phyloP scores from a whole-genome alignment of 371 early-diverging fungal genomes.

The Dichotomocladium elegans region DNA sequence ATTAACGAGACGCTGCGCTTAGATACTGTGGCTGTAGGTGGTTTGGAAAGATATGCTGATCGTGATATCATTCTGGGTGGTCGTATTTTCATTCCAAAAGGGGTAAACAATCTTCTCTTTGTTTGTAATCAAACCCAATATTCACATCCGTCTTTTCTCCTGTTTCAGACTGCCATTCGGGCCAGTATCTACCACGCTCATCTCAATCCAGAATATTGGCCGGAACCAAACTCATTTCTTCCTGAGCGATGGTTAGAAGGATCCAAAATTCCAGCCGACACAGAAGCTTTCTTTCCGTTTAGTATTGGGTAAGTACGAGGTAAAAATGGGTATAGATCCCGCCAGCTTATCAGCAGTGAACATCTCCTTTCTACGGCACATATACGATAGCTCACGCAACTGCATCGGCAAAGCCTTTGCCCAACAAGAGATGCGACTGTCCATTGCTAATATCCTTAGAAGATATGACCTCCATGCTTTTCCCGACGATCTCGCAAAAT shows the following conservation, averaged over 20 bases:
- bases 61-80: slow-evolving; percentile 14
- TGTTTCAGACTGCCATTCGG: slow-evolving; percentile 6
- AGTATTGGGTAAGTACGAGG: slow-evolving; percentile 34
- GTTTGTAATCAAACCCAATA: too few species aligned
- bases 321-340: too few species aligned
- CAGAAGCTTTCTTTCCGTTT: slow-evolving; percentile 40
- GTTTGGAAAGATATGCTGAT: slow-evolving; percentile 16
- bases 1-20: slow-evolving; percentile 37
- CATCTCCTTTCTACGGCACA: too few species aligned
- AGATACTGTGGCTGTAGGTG: slow-evolving; percentile 20
- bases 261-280: background rate
- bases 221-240: slow-evolving; percentile 14
- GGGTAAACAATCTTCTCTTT: slow-evolving; percentile 2
- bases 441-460: slow-evolving; percentile 29
- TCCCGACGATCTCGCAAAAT: slow-evolving; percentile 18
- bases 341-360: too few species aligned
- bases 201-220: slow-evolving; percentile 22
- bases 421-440: slow-evolving; percentile 42
- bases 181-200: slow-evolving; percentile 16
- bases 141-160: too few species aligned
- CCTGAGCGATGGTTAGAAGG: slow-evolving; percentile 35
- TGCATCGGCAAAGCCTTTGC: slow-evolving; percentile 54
- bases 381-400: slow-evolving; percentile 37
- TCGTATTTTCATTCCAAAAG: slow-evolving; percentile 11
- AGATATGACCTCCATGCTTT: slow-evolving; percentile 24